phyloP scores from a whole-genome alignment of 2,329 filamentous ascomycete species.

The Cercospora janseana region DNA sequence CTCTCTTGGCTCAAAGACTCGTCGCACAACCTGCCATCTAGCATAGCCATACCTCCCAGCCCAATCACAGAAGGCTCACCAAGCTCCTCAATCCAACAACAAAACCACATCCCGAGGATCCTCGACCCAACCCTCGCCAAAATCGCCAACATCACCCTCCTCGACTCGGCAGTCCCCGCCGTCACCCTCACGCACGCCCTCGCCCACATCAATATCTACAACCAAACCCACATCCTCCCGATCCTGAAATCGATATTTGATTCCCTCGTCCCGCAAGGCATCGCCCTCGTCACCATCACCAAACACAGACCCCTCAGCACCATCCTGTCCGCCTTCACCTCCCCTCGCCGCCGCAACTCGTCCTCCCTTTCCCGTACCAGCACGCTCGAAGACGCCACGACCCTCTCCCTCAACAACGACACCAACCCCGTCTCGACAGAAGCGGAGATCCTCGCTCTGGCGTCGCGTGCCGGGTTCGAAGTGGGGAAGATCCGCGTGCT shows the following conservation, averaged over 20 bases:
- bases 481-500: constrained; percentile 9
- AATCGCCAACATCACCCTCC: constrained; percentile 9
- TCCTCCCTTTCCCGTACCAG: too few relatives aligned
- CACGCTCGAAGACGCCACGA: too few relatives aligned
- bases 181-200: constrained; percentile 17
- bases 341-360: not conserved
- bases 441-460: not conserved
- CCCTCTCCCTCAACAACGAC: not conserved
- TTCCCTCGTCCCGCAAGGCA: constrained; percentile 13
- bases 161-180: not conserved
- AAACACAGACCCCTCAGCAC: constrained; percentile 7
- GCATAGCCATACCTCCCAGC: constrained; percentile 7
- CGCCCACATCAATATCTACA: constrained; percentile 12
- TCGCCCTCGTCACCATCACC: constrained; percentile 12
- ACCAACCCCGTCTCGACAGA: not conserved
- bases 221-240: not conserved
- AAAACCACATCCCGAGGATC: not conserved
- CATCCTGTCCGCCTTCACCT: not conserved
- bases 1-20: constrained; percentile 14
- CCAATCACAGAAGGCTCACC: not conserved
- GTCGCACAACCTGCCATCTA: constrained; percentile 3
- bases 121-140: constrained; percentile 4
- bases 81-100: not conserved
- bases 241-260: constrained; percentile 15
- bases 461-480: constrained; percentile 11